Conservation (phyloP, 139 green algal species). For the Haematococcus sp. region DNA sequence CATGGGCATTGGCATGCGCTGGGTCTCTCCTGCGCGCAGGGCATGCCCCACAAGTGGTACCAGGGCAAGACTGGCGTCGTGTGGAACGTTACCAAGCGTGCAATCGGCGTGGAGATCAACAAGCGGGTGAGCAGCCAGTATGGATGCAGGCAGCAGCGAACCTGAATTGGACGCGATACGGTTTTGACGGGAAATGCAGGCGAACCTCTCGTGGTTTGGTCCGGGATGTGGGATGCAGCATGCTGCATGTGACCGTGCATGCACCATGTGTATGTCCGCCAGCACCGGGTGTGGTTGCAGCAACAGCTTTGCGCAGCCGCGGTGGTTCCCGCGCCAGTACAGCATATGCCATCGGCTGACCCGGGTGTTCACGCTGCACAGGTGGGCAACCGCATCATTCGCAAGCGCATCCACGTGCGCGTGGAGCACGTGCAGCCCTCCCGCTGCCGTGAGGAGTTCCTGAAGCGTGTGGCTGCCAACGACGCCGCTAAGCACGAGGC, state of each 20-base stretch:
- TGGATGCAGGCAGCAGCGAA: no score
- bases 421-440: constrained; percentile 93
- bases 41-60: constrained; percentile 99
- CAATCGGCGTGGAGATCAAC: constrained; percentile 96
- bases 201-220: no score
- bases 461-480: constrained; percentile 78
- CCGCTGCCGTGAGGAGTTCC: constrained; percentile 95
- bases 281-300: no score
- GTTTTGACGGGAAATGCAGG: no score
- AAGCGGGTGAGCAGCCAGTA: constrained; percentile 78
- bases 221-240: no score
- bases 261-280: no score
- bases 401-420: constrained; percentile 97
- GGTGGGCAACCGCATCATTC: constrained; percentile 84
- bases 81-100: constrained; percentile 98
- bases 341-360: no score
- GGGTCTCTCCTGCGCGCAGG: constrained; percentile 49
- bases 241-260: no score
- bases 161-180: no score
- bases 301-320: no score
- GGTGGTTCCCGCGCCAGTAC: no score
- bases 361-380: background rate
- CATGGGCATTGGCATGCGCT: background rate
- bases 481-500: constrained; percentile 79
- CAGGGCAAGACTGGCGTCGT: constrained; percentile 93